Base-by-base conservation (phyloP, 202 grass and related monocot species). In the Zizania palustris region DNA sequence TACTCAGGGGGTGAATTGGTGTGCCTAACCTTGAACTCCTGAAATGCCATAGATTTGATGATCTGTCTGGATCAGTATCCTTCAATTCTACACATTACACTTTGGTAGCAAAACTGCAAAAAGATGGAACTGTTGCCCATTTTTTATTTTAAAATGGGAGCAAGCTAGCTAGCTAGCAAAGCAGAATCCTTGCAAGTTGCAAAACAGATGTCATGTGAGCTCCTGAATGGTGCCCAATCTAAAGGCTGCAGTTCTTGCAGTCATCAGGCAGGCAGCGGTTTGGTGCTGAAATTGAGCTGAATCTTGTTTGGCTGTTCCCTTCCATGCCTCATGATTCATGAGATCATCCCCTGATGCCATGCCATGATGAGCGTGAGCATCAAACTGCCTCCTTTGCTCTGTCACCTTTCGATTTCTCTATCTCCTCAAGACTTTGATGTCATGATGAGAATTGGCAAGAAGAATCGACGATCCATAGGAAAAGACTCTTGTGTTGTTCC, bases 201-300 rank as follows among this genome's bases (percentile, higher is more conserved):
- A 80, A 71, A 80, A 71, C 72, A 81, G 64, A 87, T 77, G 77
- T 45, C 71, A 89, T 87, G 84, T 61, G 69, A 65, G 41, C 82
- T 77, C 38, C 60, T 55, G 22, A 19, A 22, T 60, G 28, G 28
- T 28, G 65, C 41, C 70, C 35, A 48, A 60, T 34, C 61, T 63
- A 59, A 87, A 82, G 80, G 75, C 64, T 55, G 77, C 64, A 69
- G 72, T 19, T 80, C 7, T 80, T 71, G 9, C 49, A 69, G 61
- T 42, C 61, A 74, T n/a, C 49, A 72, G 33, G 60, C 43, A 66
- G 40, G 43, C 67, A 53, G 65, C 21, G 6, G 48, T 60, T 64
- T 53, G 72, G 77, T 77, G 80, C 45, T 48, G 62, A 69, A 54
- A 33, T 44, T 53, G 51, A 66, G 28, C 28, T 55, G 51, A 54